Conservation (phyloP, 1,284 basidiomycete species). For the Termitomyces sp. region DNA sequence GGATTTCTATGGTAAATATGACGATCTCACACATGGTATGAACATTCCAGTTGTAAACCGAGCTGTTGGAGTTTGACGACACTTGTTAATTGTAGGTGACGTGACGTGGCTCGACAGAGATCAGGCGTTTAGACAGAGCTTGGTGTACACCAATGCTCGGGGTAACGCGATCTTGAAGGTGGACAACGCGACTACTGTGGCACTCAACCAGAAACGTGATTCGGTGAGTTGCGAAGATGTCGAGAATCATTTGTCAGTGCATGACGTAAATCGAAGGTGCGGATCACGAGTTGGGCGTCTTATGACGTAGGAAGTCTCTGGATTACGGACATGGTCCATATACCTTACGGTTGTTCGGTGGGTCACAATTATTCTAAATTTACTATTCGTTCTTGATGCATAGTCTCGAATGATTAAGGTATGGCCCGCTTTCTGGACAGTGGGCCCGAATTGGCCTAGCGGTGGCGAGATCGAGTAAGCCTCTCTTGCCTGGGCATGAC, state of each 20-base stretch:
- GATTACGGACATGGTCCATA: constrained; percentile 56
- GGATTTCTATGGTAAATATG: constrained; percentile 50
- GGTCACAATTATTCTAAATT: constrained; percentile 4
- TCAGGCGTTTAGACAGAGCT: constrained; percentile 40
- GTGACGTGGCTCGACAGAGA: constrained; percentile 43
- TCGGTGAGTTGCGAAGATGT: constrained; percentile 34
- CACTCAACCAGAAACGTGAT: constrained; percentile 50
- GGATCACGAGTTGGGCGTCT: constrained; percentile 43
- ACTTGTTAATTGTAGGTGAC: constrained; percentile 36
- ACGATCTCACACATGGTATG: constrained; percentile 49
- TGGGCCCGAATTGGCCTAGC: constrained; percentile 48
- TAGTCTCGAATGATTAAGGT: constrained; percentile 24
- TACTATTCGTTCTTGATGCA: background rate
- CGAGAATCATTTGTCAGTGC: too few species aligned
- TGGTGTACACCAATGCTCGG: constrained; percentile 52
- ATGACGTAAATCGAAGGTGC: constrained; percentile 32
- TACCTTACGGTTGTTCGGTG: constrained; percentile 55
- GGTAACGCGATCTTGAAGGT: constrained; percentile 57
- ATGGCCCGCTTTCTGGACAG: constrained; percentile 56
- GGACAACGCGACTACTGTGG: constrained; percentile 50
- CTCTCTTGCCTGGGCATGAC: too few species aligned
- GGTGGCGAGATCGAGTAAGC: constrained; percentile 52
- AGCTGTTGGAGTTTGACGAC: background rate
- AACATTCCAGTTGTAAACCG: background rate
- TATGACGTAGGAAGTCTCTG: constrained; percentile 54